Conservation (phyloP, 2,329 filamentous ascomycete genomes). For the Calonectria montana region DNA sequence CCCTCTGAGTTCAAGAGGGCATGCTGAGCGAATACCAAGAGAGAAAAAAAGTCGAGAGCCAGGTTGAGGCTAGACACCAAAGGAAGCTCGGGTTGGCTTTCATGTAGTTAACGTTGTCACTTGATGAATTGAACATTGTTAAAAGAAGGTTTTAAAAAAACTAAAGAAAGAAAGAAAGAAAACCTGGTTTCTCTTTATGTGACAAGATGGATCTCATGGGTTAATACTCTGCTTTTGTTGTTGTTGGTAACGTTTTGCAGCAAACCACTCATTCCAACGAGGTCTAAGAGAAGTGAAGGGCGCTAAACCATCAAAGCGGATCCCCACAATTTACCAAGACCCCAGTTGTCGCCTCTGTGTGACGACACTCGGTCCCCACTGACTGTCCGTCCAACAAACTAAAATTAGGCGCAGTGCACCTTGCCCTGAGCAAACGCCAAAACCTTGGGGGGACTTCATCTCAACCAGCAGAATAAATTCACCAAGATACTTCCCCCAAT, state of each 20-base stretch:
- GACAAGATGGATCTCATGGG: not conserved
- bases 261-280: too few species aligned
- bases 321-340: not conserved
- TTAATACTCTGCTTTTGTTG: too few species aligned
- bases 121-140: constrained; percentile 53
- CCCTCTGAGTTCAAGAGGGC: constrained; percentile 40
- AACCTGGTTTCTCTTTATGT: not conserved
- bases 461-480: not conserved
- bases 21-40: constrained; percentile 50
- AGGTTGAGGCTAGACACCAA: constrained; percentile 52
- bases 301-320: not conserved
- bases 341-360: constrained; percentile 17
- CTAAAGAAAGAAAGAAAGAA: constrained; percentile 14
- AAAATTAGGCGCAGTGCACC: constrained; percentile 34
- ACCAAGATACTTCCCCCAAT: not conserved
- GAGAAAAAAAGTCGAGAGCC: constrained; percentile 47
- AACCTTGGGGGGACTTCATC: constrained; percentile 15
- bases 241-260: too few species aligned
- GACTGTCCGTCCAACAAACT: constrained; percentile 11
- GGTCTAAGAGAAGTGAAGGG: too few species aligned
- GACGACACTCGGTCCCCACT: constrained; percentile 32
- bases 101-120: constrained; percentile 58
- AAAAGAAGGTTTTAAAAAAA: constrained; percentile 48
- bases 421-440: constrained; percentile 7
- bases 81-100: constrained; percentile 52